Evolutionary conservation across 2,329 filamentous ascomycete species (phyloP).

Genomic region (Corynespora cassiicola): DNA sequence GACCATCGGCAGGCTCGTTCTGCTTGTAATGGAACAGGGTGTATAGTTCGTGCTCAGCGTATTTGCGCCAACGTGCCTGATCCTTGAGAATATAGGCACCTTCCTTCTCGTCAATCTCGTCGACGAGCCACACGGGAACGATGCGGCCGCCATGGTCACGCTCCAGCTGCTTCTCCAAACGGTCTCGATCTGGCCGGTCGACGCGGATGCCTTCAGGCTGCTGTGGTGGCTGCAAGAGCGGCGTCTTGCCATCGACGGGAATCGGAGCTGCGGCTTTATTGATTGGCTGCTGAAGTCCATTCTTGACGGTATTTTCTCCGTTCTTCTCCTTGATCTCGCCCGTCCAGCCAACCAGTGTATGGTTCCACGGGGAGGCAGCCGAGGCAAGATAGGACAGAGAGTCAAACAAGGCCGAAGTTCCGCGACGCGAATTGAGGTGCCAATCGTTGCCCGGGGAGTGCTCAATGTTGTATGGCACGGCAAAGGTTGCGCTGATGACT

Average conservation of each 20-base stretch:
- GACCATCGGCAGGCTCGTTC: slow-evolving; percentile 85
- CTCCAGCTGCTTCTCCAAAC: slow-evolving; percentile 76
- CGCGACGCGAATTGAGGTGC: slow-evolving; percentile 77
- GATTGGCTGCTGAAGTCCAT: slow-evolving; percentile 54
- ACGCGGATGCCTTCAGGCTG: slow-evolving; percentile 76
- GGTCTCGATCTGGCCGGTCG: slow-evolving; percentile 70
- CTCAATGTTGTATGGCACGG: slow-evolving; percentile 66
- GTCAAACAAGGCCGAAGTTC: slow-evolving; percentile 91
- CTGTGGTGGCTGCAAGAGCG: slow-evolving; percentile 63
- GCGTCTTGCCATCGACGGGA: slow-evolving; percentile 69
- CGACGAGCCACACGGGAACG: slow-evolving; percentile 86
- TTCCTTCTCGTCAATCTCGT: slow-evolving; percentile 73
- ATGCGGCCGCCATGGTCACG: slow-evolving; percentile 79
- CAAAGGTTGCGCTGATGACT: slow-evolving; percentile 69
- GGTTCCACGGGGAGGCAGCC: slow-evolving; percentile 83
- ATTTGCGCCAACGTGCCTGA: slow-evolving; percentile 85
- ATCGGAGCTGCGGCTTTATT: slow-evolving; percentile 83
- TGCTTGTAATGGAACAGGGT: slow-evolving; percentile 96
- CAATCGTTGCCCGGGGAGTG: slow-evolving; percentile 62
- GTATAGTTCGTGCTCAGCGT: slow-evolving; percentile 90
- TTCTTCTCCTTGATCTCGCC: slow-evolving; percentile 66
- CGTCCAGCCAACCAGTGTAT: slow-evolving; percentile 93
- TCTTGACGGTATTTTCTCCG: slow-evolving; percentile 31
- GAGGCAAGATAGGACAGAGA: slow-evolving; percentile 88
- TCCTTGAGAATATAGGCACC: slow-evolving; percentile 77